Conservation (phyloP, 768 basidiomycete genomes). For the Mycena galopus region DNA sequence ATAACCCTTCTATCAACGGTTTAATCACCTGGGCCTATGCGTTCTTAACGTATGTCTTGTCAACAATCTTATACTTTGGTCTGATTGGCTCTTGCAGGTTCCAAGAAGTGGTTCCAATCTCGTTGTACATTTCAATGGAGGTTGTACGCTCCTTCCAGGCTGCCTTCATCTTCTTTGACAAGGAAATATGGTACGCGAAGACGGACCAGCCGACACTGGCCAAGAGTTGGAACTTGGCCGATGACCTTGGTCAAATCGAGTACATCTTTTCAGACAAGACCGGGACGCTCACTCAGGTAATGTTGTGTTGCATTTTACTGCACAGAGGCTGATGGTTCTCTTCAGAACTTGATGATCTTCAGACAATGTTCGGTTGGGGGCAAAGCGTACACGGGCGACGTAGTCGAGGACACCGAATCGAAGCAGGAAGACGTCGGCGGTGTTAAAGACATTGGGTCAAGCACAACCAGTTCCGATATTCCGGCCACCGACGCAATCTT, state of each 20-base stretch:
- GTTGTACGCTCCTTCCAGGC: conserved; percentile 92
- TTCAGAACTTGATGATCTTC: conserved; percentile 93
- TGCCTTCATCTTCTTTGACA: conserved; percentile 95
- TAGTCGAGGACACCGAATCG: conserved; percentile 37
- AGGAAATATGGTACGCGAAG: conserved; percentile 87
- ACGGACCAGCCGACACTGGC: conserved; percentile 84
- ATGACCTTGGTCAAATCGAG: conserved; percentile 97
- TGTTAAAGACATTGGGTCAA: conserved; percentile 27
- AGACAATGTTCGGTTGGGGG: conserved; percentile 93
- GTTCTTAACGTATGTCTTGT: conserved; percentile 79
- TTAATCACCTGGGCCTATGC: conserved; percentile 89
- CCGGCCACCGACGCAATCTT: conserved; percentile 3
- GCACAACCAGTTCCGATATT: conserved; percentile 38
- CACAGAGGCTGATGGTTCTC: conserved; percentile 1
- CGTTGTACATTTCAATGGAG: conserved; percentile 98
- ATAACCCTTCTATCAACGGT: conserved; percentile 94
- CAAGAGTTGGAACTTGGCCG: conserved; percentile 94
- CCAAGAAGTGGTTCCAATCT: conserved; percentile 98
- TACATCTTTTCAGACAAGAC: conserved; percentile 99
- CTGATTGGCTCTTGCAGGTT: conserved; percentile 61
- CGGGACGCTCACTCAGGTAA: conserved; percentile 92
- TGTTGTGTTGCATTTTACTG: conserved; percentile 29
- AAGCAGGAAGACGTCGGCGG: conserved; percentile 14
- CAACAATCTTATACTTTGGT: not conserved
- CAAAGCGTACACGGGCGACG: conserved; percentile 83